A percentile compares a stretch with the other conserved stretches of the same genome.
Conservation (phyloP, 202 grass and related monocot species). For the Zizania palustris region DNA sequence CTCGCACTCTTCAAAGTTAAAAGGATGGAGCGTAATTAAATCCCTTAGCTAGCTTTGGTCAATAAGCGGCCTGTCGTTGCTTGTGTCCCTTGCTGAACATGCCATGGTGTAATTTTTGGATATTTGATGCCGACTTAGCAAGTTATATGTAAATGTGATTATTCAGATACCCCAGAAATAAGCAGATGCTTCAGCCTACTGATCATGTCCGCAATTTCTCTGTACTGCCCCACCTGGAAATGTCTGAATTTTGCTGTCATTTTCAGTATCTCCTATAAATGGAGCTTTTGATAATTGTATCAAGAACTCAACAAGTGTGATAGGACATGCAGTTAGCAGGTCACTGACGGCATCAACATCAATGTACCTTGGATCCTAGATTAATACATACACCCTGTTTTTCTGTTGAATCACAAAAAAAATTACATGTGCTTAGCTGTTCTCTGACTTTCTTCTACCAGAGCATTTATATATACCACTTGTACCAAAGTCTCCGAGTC, state of each 20-base stretch:
- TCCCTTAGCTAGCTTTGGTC: not conserved
- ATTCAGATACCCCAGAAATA: slow-evolving; percentile 9
- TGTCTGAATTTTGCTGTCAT: not conserved
- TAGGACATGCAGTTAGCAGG: not conserved
- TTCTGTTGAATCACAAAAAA: slow-evolving; percentile 11
- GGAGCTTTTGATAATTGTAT: not conserved
- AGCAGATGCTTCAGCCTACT: not conserved
- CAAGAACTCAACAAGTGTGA: not conserved
- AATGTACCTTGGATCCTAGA: not conserved
- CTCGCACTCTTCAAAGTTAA: slow-evolving; percentile 1
- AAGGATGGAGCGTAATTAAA: not conserved
- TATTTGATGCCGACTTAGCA: not conserved
- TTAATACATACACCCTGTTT: not conserved
- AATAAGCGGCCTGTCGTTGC: not conserved
- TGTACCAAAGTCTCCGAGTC: not conserved
- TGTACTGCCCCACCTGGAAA: not conserved
- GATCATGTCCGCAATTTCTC: not conserved
- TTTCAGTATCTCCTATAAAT: not conserved
- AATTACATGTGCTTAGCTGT: not conserved
- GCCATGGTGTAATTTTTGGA: not conserved
- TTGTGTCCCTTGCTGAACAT: slow-evolving; percentile 13
- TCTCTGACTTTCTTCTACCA: not conserved
- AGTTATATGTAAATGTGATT: slow-evolving; percentile 19
- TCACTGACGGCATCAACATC: not conserved
- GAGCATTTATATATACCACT: not conserved